phyloP scores from a whole-genome alignment of 345 rosid species.

The Eucalyptus virginea region DNA sequence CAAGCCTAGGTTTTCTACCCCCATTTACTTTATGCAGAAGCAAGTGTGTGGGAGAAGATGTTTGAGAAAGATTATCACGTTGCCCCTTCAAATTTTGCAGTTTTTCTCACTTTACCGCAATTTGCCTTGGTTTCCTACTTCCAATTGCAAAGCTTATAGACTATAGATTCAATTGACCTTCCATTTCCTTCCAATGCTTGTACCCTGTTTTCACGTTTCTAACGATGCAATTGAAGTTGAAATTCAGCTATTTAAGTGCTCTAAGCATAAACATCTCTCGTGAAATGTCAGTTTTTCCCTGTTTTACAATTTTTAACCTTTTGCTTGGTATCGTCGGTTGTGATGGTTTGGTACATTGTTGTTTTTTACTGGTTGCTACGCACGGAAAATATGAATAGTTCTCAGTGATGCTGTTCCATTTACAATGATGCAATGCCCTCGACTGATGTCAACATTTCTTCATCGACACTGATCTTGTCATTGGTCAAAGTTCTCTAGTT shows the following conservation, averaged over 20 bases:
- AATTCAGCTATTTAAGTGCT: neutral
- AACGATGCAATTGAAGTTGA: neutral
- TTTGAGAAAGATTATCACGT: neutral
- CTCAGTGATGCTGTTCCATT: neutral
- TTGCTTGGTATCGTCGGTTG: neutral
- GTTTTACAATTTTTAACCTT: neutral
- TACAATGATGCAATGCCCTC: neutral
- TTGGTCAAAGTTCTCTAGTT: neutral
- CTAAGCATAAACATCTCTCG: neutral
- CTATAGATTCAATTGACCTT: neutral
- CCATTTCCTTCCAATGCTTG: neutral
- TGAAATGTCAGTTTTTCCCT: neutral
- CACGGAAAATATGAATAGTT: neutral
- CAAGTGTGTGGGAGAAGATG: neutral
- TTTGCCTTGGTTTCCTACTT: neutral
- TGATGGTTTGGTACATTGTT: neutral
- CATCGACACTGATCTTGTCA: neutral
- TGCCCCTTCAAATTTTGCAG: neutral
- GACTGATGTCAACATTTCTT: neutral
- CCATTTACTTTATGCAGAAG: neutral
- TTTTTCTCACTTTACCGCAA: neutral
- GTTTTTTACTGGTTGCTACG: neutral
- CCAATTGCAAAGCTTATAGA: neutral
- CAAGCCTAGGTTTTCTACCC: neutral
- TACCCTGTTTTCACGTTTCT: neutral